Percentiles rank a stretch among this genome's conserved stretches.
Evolutionary conservation across 2,329 filamentous ascomycete species (phyloP).

Genomic region (Beauveria asiatica): DNA sequence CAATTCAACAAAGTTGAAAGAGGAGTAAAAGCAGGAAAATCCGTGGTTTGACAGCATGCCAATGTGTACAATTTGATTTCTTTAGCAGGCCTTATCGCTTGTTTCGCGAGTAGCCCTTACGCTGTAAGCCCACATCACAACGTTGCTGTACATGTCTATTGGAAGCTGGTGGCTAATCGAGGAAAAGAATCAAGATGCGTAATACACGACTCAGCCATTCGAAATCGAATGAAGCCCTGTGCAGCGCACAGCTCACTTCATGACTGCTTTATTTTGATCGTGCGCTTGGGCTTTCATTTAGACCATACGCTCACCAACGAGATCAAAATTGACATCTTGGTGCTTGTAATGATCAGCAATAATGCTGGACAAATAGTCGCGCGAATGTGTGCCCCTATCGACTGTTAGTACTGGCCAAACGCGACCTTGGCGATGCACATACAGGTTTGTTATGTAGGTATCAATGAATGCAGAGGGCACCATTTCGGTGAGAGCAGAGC

Average conservation of each 20-base stretch:
- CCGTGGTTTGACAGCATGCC: too few species aligned
- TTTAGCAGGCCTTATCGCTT: too few species aligned
- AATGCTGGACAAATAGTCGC: conserved; percentile 64
- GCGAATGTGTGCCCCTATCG: conserved; percentile 55
- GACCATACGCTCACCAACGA: conserved; percentile 23
- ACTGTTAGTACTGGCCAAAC: conserved; percentile 3
- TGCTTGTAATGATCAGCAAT: conserved; percentile 68
- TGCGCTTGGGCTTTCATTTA: background rate
- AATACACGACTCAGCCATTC: background rate
- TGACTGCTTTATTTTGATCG: too few species aligned
- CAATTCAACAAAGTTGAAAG: too few species aligned
- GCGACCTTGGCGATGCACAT: conserved; percentile 20
- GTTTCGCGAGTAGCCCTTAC: too few species aligned
- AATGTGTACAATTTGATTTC: too few species aligned
- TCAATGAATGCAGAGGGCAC: conserved; percentile 68
- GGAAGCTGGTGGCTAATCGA: too few species aligned
- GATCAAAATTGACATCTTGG: conserved; percentile 59
- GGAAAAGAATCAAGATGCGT: too few species aligned
- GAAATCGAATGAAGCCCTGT: background rate
- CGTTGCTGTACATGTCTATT: too few species aligned
- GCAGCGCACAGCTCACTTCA: background rate
- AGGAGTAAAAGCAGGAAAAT: too few species aligned
- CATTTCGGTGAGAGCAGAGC: conserved; percentile 75
- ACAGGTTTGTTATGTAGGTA: conserved; percentile 74
- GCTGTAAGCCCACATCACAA: too few species aligned